Percentiles rank a stretch among this genome's conserved stretches.
Conservation (phyloP, 192 early-diverging fungal species). For the Spizellomyces sp. region DNA sequence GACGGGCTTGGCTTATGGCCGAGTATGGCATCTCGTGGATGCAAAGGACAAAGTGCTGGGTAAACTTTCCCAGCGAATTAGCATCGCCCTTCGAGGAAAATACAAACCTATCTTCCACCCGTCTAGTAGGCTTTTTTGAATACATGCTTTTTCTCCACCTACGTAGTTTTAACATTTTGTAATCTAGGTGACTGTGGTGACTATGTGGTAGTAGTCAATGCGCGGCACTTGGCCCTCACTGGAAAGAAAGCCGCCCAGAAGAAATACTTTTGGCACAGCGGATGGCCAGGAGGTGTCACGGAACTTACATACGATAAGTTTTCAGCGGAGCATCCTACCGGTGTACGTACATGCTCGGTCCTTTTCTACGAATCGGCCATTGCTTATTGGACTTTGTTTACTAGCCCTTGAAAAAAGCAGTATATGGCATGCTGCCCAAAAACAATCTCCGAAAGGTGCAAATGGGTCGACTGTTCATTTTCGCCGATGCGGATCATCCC, state of each 20-base stretch:
- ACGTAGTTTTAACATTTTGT: neutral
- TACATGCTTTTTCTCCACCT: neutral
- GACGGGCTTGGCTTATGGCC: slow-evolving; percentile 52
- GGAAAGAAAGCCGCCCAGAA: slow-evolving; percentile 87
- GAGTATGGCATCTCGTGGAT: slow-evolving; percentile 93
- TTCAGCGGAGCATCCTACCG: slow-evolving; percentile 74
- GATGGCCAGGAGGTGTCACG: slow-evolving; percentile 85
- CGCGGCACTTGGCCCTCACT: slow-evolving; percentile 73
- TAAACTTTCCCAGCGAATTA: slow-evolving; percentile 80
- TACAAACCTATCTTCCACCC: slow-evolving; percentile 94
- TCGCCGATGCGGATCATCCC: slow-evolving; percentile 84
- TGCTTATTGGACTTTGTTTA: neutral
- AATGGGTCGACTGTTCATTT: slow-evolving; percentile 77
- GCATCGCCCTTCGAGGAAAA: slow-evolving; percentile 92
- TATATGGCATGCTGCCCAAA: slow-evolving; percentile 95
- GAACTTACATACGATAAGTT: slow-evolving; percentile 75
- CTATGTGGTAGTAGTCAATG: slow-evolving; percentile 95
- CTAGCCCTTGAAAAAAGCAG: slow-evolving; percentile 79
- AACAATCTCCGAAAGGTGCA: slow-evolving; percentile 81
- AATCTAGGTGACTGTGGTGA: slow-evolving; percentile 86
- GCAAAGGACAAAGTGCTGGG: slow-evolving; percentile 84
- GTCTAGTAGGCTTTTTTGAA: slow-evolving; percentile 56
- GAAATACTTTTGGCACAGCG: slow-evolving; percentile 83
- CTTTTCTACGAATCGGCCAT: neutral
- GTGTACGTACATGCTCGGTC: slow-evolving; percentile 41